A percentile compares a stretch with the other conserved stretches of the same genome.
Evolutionary conservation across 768 basidiomycete genomes (phyloP).

Genomic region (Phanerochaete carnosa): DNA sequence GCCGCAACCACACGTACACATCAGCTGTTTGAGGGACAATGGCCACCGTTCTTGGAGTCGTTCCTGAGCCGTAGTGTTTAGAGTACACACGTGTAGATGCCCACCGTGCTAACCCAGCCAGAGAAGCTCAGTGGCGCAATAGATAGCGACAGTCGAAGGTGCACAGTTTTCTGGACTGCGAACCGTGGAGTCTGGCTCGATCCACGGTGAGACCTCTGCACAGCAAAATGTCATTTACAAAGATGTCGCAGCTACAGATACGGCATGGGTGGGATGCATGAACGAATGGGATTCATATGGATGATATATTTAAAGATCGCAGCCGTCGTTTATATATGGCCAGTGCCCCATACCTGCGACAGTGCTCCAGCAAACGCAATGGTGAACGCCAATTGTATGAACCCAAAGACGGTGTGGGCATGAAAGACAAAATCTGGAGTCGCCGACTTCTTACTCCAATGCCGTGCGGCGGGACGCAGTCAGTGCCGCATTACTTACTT

Average conservation of each 20-base stretch:
- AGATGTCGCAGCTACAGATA: not conserved
- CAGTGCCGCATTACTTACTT: no score
- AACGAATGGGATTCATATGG: not conserved
- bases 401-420: no score
- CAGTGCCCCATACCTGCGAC: not conserved
- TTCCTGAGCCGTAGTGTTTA: not conserved
- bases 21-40: not conserved
- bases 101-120: not conserved
- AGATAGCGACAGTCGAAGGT: not conserved
- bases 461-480: no score
- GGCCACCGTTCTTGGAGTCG: conserved; percentile 1
- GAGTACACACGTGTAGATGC: not conserved
- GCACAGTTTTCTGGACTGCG: not conserved
- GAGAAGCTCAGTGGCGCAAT: not conserved
- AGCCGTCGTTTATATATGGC: not conserved
- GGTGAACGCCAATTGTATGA: no score
- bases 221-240: not conserved
- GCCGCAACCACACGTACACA: not conserved
- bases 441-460: no score
- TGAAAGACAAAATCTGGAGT: no score
- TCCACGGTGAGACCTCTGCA: not conserved
- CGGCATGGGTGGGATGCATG: not conserved
- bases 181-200: not conserved
- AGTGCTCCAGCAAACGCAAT: no score
- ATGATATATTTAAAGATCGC: not conserved